These are phyloP conservation scores for Diaporthe sp. DNA, from an alignment of 2,329 filamentous ascomycete species.

Conservation along the genomic window DNA sequence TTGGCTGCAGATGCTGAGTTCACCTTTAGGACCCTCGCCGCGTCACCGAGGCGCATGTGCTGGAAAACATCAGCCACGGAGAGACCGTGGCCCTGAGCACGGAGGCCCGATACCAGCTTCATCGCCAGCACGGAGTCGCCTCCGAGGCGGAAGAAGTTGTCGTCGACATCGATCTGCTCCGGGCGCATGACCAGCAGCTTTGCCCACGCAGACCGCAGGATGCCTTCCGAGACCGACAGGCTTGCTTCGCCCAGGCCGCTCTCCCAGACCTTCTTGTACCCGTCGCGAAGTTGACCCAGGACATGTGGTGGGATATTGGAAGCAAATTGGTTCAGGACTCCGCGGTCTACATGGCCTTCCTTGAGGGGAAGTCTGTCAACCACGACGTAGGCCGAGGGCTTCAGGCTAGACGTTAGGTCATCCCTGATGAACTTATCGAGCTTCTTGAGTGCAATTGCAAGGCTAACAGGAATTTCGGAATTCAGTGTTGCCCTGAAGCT, in stretches of 20 bases:
- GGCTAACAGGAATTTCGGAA: constrained; percentile 45
- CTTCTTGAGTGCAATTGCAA: constrained; percentile 54
- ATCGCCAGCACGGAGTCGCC: constrained; percentile 54
- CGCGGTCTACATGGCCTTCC: constrained; percentile 50
- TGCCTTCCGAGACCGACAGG: constrained; percentile 52
- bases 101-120: constrained; percentile 57
- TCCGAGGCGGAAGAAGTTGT: constrained; percentile 56
- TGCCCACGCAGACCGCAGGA: constrained; percentile 50
- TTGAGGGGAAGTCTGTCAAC: constrained; percentile 53
- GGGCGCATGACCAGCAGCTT: constrained; percentile 46
- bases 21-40: constrained; percentile 52
- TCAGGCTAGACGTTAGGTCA: constrained; percentile 61
- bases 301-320: constrained; percentile 44
- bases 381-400: constrained; percentile 59
- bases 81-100: constrained; percentile 56
- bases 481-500: constrained; percentile 41
- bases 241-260: constrained; percentile 44
- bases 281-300: constrained; percentile 45
- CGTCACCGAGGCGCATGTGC: constrained; percentile 47
- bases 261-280: constrained; percentile 51
- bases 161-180: constrained; percentile 49
- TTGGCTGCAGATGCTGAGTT: constrained; percentile 43
- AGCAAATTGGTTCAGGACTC: constrained; percentile 49
- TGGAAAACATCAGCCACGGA: constrained; percentile 64
- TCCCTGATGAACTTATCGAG: constrained; percentile 57